These are phyloP conservation scores for Amylostereum areolatum DNA, from an alignment of 1,284 basidiomycete genomes.

Conservation along the genomic window DNA sequence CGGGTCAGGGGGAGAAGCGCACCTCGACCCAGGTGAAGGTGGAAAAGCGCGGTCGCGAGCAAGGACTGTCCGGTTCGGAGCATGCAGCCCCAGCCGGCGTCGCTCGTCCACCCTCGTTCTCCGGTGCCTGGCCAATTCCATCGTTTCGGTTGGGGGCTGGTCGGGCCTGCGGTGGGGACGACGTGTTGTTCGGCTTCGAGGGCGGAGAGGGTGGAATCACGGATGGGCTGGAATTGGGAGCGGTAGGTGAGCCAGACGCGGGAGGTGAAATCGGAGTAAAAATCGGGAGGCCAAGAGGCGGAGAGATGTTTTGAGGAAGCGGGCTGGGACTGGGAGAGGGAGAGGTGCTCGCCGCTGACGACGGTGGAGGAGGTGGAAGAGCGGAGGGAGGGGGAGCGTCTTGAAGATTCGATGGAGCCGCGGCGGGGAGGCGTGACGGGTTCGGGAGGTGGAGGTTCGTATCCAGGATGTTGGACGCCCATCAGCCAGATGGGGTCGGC, in stretches of 20 bases:
- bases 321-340: constrained; percentile 25
- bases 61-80: constrained; percentile 90
- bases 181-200: constrained; percentile 30
- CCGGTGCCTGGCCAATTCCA: constrained; percentile 47
- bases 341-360: constrained; percentile 16
- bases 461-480: constrained; percentile 73
- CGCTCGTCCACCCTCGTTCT: constrained; percentile 84
- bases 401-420: constrained; percentile 29
- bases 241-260: constrained; percentile 91
- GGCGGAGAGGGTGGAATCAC: constrained; percentile 57
- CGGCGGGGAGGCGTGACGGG: constrained; percentile 26
- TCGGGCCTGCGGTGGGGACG: constrained; percentile 20
- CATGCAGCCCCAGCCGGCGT: constrained; percentile 99
- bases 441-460: constrained; percentile 43
- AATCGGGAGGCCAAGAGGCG: constrained; percentile 63
- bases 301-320: constrained; percentile 12
- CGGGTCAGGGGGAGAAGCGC: constrained; percentile 4
- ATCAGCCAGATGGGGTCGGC: constrained; percentile 80
- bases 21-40: constrained; percentile 85
- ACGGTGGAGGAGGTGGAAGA: constrained; percentile 45
- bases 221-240: constrained; percentile 81
- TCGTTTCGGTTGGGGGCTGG: constrained; percentile 33
- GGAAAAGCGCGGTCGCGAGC: constrained; percentile 83
- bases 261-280: constrained; percentile 88
- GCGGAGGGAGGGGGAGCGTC: constrained; percentile 35